Conservation (phyloP, 139 green algal species). For the Parachlorella kessleri region DNA sequence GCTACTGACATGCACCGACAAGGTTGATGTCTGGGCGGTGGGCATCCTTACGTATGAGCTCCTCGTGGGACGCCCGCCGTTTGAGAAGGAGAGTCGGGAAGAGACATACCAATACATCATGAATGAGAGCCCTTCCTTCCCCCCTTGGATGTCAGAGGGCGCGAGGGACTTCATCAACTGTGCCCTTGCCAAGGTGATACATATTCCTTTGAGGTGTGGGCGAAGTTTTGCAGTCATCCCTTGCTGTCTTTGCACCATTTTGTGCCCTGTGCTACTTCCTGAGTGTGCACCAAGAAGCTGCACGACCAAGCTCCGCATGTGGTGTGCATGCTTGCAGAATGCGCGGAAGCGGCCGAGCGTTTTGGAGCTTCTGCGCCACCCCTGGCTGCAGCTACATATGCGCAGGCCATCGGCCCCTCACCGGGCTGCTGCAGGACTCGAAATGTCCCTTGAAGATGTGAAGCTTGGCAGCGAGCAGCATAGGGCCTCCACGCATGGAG, state of each 20-base stretch:
- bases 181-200: constrained; percentile 65
- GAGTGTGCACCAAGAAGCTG: too few relatives aligned
- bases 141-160: constrained; percentile 15
- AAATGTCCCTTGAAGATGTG: too few relatives aligned
- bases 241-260: too few relatives aligned
- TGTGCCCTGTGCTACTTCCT: too few relatives aligned
- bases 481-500: too few relatives aligned
- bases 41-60: constrained; percentile 86
- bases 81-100: constrained; percentile 53
- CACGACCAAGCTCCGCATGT: too few relatives aligned
- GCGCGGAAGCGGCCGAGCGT: constrained; percentile 39
- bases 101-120: constrained; percentile 44
- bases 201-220: too few relatives aligned
- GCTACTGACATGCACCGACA: constrained; percentile 64
- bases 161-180: constrained; percentile 49
- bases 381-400: constrained; percentile 28
- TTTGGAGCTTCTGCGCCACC: constrained; percentile 35
- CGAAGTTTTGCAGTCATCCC: too few relatives aligned
- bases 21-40: constrained; percentile 81
- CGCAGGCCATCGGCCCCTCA: too few relatives aligned
- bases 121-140: constrained; percentile 17
- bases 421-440: too few relatives aligned
- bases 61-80: constrained; percentile 74
- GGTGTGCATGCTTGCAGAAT: constrained; percentile 30
- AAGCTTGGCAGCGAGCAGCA: too few relatives aligned